Conservation (phyloP, 768 basidiomycete species). For the Fistulinella prunicolor region DNA sequence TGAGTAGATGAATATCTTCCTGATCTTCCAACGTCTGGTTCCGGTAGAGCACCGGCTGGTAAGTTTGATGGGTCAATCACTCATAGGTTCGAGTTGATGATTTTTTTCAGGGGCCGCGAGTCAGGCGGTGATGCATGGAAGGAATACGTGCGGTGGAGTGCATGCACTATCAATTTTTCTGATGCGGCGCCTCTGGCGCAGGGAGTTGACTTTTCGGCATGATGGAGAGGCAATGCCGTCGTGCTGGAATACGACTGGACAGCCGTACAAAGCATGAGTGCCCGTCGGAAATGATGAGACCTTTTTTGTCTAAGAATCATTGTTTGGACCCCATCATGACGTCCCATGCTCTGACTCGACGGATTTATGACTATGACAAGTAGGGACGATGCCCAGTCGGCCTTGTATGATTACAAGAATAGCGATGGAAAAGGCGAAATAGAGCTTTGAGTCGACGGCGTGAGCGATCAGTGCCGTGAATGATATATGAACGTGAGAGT, state of each 20-base stretch:
- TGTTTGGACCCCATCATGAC: constrained; percentile 28
- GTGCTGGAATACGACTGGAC: background rate
- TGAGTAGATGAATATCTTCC: constrained; percentile 10
- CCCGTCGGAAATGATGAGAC: constrained; percentile 7
- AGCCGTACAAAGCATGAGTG: constrained; percentile 7
- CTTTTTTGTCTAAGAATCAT: constrained; percentile 12
- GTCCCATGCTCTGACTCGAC: constrained; percentile 14
- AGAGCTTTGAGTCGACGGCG: constrained; percentile 14
- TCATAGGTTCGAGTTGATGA: constrained; percentile 20
- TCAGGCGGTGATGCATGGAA: constrained; percentile 99
- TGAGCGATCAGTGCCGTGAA: constrained; percentile 33
- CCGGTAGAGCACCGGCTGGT: constrained; percentile 78
- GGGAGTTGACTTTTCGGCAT: constrained; percentile 78
- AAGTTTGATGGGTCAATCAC: constrained; percentile 28
- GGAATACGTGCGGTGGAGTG: constrained; percentile 90
- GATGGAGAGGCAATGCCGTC: constrained; percentile 15
- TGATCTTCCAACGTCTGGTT: constrained; percentile 15
- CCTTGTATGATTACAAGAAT: constrained; percentile 24
- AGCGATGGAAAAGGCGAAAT: constrained; percentile 12
- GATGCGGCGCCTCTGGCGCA: constrained; percentile 88
- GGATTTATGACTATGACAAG: constrained; percentile 5
- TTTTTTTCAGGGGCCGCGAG: constrained; percentile 75
- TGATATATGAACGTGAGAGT: constrained; percentile 37
- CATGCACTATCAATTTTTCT: constrained; percentile 92
- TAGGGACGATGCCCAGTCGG: constrained; percentile 14